Evolutionary conservation across 345 rosid species (phyloP), one percentile per base, ranked within the genome.

Genomic region (Capsella bursapastoris): DNA sequence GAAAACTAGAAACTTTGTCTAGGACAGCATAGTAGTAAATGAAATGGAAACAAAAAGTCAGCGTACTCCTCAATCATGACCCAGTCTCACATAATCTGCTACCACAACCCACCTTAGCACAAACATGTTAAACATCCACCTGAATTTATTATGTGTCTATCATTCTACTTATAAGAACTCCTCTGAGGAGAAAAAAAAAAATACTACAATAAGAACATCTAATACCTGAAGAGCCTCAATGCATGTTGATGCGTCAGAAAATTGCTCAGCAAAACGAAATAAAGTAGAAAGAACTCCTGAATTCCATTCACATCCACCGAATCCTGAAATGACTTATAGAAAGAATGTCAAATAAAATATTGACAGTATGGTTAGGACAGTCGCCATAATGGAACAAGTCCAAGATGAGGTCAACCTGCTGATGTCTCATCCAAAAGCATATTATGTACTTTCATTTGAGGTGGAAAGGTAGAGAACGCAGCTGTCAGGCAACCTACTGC

Each of bases 201-300:
- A 55, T 58, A 61, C 43, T 37, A 27, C 4, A 14, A 37, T 29
- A 52, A 28, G 64, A 56, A 49, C 60, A 51, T 57, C 57, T 55
- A 61, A 76, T 83, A 91, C 98, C 96, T 90, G 96, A 68, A 94
- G 89, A 64, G 97, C 83, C 87, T 91, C 98, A 82, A 90, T 74
- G 82, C 93, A 89, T 71, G 83, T 82, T 47, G 87, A 64, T 70
- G 88, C 81, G 65, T 75, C 85, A 65, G 73, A 79, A 71, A 80
- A 64, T 64, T 73, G 76, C 77, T 84, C 88, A 14, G 93, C 89
- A 76, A 82, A 79, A 52, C 43, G 81, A 79, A 87, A 81, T 67
- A 91, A 75, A 40, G 84, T 85, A 57, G 40, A 72, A 60, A 94
- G 84, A 78, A 88, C 84, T 77, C 91, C 88, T 0, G 86, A 50